phyloP scores from a whole-genome alignment of 163 green algal species.

The Prototheca stagnorum region DNA sequence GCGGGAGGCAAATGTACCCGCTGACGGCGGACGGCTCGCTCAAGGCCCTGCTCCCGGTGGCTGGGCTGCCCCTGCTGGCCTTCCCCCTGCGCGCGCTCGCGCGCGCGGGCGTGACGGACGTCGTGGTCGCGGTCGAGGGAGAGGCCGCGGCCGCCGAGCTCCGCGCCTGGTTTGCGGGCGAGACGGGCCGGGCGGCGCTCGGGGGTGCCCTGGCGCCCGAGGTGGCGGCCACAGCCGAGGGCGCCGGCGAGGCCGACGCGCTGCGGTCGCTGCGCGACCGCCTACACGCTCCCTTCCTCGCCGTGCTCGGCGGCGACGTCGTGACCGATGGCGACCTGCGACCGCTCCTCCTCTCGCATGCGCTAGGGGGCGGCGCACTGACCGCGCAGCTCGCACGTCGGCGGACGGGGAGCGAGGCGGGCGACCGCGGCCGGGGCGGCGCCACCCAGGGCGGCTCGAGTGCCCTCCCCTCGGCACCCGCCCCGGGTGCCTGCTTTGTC shows the following conservation, averaged over 20 bases:
- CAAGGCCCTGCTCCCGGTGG: constrained; percentile 52
- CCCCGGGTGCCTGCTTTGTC: no score
- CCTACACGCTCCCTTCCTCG: constrained; percentile 31
- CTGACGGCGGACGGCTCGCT: constrained; percentile 32
- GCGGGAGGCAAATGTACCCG: constrained; percentile 38
- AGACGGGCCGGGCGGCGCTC: constrained; percentile 9
- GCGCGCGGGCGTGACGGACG: constrained; percentile 39
- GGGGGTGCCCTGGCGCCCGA: constrained; percentile 12
- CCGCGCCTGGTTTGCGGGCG: constrained; percentile 11
- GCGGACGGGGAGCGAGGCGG: no score
- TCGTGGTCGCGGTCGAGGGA: constrained; percentile 35
- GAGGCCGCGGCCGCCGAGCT: constrained; percentile 19
- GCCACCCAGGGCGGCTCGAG: no score
- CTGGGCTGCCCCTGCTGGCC: constrained; percentile 46
- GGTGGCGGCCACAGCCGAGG: constrained; percentile 43
- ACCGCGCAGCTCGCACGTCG: constrained; percentile 24
- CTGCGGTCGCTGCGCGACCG: constrained; percentile 33
- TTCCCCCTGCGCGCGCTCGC: constrained; percentile 52
- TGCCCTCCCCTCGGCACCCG: no score
- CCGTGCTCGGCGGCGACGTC: constrained; percentile 56
- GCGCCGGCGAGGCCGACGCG: constrained; percentile 39
- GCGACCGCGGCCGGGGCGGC: no score
- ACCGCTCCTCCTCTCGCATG: constrained; percentile 23
- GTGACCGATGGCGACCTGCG: constrained; percentile 52
- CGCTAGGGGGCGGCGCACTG: constrained; percentile 15